Percentiles rank a stretch among this genome's conserved stretches.
Conservation (phyloP, 1,284 basidiomycete species). For the Cystobasidium sp. region DNA sequence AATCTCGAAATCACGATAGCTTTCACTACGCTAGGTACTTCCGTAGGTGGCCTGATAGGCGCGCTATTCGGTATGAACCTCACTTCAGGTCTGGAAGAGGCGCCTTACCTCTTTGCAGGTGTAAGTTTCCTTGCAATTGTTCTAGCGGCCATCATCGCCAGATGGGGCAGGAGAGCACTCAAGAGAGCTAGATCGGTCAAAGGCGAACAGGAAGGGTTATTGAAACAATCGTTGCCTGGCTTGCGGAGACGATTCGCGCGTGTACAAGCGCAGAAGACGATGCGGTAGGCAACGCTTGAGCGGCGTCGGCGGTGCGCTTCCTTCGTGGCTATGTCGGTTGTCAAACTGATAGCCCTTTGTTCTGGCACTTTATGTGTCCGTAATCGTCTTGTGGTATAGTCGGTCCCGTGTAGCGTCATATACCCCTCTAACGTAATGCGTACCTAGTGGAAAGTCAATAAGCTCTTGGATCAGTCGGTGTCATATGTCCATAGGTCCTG, state of each 20-base stretch:
- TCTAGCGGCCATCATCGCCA: slow-evolving; percentile 7
- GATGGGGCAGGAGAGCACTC: slow-evolving; percentile 23
- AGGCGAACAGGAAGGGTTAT: slow-evolving; percentile 28
- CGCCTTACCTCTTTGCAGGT: slow-evolving; percentile 20
- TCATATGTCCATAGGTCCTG: not conserved
- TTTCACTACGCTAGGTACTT: slow-evolving; percentile 36
- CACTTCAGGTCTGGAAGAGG: slow-evolving; percentile 24
- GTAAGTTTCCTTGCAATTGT: slow-evolving; percentile 2
- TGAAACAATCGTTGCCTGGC: slow-evolving; percentile 23
- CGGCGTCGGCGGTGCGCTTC: no score
- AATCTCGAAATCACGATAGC: slow-evolving; percentile 43
- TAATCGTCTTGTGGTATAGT: not conserved
- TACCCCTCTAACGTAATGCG: slow-evolving; percentile 13
- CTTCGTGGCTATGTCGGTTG: not conserved
- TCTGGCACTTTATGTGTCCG: not conserved
- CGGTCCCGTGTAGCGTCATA: not conserved
- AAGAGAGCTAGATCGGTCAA: slow-evolving; percentile 29
- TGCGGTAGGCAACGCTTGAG: no score
- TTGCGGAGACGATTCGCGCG: slow-evolving; percentile 1
- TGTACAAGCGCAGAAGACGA: not conserved
- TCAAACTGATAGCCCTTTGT: not conserved
- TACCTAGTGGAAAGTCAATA: slow-evolving; percentile 14
- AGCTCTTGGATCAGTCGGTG: not conserved
- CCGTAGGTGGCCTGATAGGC: slow-evolving; percentile 19
- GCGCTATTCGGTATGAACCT: slow-evolving; percentile 42